These are phyloP conservation scores for Pachysandra terminalis DNA, from an alignment of 164 flowering plant genomes.

Conservation along the genomic window DNA sequence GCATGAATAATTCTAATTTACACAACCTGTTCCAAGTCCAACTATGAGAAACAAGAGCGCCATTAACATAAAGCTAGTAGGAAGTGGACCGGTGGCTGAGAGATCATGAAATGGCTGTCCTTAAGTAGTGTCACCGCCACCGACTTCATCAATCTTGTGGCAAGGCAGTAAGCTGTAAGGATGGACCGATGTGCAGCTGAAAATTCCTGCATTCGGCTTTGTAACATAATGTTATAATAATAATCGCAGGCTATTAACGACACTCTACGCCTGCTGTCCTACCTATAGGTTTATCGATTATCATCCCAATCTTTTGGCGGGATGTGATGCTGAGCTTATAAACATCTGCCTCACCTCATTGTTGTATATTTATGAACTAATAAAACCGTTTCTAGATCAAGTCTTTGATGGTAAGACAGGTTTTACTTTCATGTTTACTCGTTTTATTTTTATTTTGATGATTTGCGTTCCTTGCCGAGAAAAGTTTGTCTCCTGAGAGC, in stretches of 20 bases:
- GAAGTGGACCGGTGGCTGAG: neutral
- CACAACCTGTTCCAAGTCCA: constrained; percentile 2
- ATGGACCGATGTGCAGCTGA: neutral
- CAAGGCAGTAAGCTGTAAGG: neutral
- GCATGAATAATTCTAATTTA: constrained; percentile 31
- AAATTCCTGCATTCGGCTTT: neutral
- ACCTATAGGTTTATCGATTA: neutral
- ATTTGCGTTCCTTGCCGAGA: too few species aligned
- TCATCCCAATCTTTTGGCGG: neutral
- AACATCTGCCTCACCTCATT: neutral
- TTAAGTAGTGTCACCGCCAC: neutral
- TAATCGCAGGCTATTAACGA: neutral
- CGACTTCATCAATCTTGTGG: neutral
- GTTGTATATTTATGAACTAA: neutral
- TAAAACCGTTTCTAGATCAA: neutral
- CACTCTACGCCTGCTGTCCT: neutral
- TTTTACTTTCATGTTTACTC: too few species aligned
- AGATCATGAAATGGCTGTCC: neutral
- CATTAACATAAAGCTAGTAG: neutral
- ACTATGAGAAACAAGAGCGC: neutral
- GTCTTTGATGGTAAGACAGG: too few species aligned
- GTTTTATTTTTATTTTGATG: too few species aligned
- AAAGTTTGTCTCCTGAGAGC: too few species aligned
- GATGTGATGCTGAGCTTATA: neutral
- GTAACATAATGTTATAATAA: neutral